Percentiles rank a stretch among this genome's conserved stretches.
These are phyloP conservation scores for Sphagnurus paluster DNA, from an alignment of 1,284 basidiomycete species.

Conservation along the genomic window DNA sequence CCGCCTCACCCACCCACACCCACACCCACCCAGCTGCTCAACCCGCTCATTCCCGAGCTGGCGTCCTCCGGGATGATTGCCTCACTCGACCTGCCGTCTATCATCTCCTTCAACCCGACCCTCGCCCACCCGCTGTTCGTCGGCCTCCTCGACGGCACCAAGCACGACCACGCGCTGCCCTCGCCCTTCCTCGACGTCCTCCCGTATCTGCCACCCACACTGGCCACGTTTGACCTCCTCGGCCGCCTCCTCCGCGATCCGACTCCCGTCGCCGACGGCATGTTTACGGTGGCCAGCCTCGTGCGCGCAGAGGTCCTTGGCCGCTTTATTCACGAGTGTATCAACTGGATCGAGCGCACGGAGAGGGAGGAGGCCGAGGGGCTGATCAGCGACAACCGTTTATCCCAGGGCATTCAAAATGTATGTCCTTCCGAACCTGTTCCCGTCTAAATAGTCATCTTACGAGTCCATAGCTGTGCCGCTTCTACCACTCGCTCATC, in stretches of 20 bases:
- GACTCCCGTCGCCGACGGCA: slow-evolving; percentile 39
- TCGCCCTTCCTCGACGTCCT: slow-evolving; percentile 59
- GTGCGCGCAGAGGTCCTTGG: slow-evolving; percentile 64
- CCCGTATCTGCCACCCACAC: slow-evolving; percentile 58
- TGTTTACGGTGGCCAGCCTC: slow-evolving; percentile 60
- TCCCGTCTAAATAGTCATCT: background rate
- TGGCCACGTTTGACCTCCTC: slow-evolving; percentile 72
- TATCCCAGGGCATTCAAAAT: slow-evolving; percentile 65
- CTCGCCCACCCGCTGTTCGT: slow-evolving; percentile 65
- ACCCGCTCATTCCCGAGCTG: slow-evolving; percentile 47
- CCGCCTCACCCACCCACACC: background rate
- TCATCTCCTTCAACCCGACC: slow-evolving; percentile 66
- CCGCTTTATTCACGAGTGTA: slow-evolving; percentile 63
- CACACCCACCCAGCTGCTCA: slow-evolving; percentile 36
- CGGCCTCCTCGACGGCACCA: slow-evolving; percentile 46
- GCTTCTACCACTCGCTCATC: slow-evolving; percentile 73
- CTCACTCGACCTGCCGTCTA: slow-evolving; percentile 61
- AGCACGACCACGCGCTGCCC: slow-evolving; percentile 38
- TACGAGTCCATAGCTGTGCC: slow-evolving; percentile 53
- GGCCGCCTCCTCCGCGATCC: slow-evolving; percentile 64
- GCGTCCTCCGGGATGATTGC: slow-evolving; percentile 57
- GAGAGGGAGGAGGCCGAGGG: slow-evolving; percentile 67
- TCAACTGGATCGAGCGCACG: slow-evolving; percentile 65
- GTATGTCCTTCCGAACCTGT: slow-evolving; percentile 40
- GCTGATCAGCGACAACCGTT: slow-evolving; percentile 66